A percentile compares a stretch with the other conserved stretches of the same genome.
Conservation (phyloP, 2,329 filamentous ascomycete species). For the Xylariaceae sp. region DNA sequence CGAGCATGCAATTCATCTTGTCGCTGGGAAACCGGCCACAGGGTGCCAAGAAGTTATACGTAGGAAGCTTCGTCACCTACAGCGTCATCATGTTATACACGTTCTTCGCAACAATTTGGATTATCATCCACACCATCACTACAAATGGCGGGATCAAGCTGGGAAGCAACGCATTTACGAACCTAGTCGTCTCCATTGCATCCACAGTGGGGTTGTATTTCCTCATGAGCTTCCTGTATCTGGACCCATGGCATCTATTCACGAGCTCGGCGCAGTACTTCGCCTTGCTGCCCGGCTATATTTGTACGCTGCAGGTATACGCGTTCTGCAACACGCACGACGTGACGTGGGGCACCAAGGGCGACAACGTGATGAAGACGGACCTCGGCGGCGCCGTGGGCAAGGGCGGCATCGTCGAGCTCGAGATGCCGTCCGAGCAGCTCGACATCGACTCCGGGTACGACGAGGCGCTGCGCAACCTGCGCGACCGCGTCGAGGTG, state of each 20-base stretch:
- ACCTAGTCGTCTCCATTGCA: constrained; percentile 86
- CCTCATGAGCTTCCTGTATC: constrained; percentile 92
- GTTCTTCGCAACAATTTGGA: constrained; percentile 85
- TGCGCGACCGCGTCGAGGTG: constrained; percentile 91
- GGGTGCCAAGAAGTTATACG: constrained; percentile 89
- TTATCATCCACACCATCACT: constrained; percentile 77
- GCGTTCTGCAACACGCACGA: constrained; percentile 99
- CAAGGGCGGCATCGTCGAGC: constrained; percentile 79
- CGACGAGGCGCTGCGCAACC: constrained; percentile 93
- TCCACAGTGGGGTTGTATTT: constrained; percentile 95
- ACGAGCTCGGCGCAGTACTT: constrained; percentile 93
- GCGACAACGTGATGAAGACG: constrained; percentile 92
- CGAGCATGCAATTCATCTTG: constrained; percentile 93
- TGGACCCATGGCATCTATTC: constrained; percentile 99
- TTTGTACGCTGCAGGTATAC: constrained; percentile 97
- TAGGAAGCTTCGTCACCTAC: constrained; percentile 88
- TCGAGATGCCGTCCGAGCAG: constrained; percentile 98
- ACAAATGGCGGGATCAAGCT: constrained; percentile 58
- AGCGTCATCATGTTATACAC: constrained; percentile 95
- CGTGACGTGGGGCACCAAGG: constrained; percentile 98
- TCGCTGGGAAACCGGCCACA: constrained; percentile 96
- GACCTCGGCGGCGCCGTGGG: constrained; percentile 87
- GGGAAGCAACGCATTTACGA: constrained; percentile 91
- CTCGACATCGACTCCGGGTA: constrained; percentile 98
- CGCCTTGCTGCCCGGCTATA: constrained; percentile 86